A percentile compares a stretch with the other conserved stretches of the same genome.
Evolutionary conservation across 371 early-diverging fungal genomes (phyloP).

Genomic region (Mucor ambiguus): DNA sequence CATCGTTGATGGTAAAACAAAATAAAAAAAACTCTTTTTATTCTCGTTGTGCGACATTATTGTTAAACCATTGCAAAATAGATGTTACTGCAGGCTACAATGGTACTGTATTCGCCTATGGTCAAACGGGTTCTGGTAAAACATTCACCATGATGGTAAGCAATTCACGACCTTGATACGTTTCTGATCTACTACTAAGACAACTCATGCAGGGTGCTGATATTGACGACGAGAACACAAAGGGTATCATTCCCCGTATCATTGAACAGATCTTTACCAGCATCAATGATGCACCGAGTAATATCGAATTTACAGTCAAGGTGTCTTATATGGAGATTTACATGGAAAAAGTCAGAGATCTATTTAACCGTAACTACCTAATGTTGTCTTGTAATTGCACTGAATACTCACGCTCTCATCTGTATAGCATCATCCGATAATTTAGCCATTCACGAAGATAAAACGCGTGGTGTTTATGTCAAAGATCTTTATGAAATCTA

Average conservation of each 20-base stretch:
- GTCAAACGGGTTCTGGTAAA: constrained; percentile 98
- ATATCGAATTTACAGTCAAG: constrained; percentile 92
- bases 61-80: constrained; percentile 15
- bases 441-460: constrained; percentile 95
- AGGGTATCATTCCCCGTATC: constrained; percentile 95
- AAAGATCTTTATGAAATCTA: constrained; percentile 94
- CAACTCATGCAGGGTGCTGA: constrained; percentile 84
- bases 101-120: constrained; percentile 99
- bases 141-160: constrained; percentile 97
- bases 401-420: not conserved
- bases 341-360: constrained; percentile 98
- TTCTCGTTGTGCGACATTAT: not conserved
- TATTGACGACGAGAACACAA: constrained; percentile 85
- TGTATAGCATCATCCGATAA: constrained; percentile 79
- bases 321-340: constrained; percentile 99
- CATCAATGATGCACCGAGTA: constrained; percentile 83
- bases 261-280: constrained; percentile 90
- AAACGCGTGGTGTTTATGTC: constrained; percentile 92
- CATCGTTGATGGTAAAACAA: constrained; percentile 82
- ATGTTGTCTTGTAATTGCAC: not conserved
- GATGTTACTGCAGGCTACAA: constrained; percentile 87
- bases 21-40: not conserved
- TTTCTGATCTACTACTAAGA: constrained; percentile 17
- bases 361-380: constrained; percentile 80
- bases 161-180: constrained; percentile 8